phyloP scores from a whole-genome alignment of 805 yeast genomes.

The Saturnispora dispora region DNA sequence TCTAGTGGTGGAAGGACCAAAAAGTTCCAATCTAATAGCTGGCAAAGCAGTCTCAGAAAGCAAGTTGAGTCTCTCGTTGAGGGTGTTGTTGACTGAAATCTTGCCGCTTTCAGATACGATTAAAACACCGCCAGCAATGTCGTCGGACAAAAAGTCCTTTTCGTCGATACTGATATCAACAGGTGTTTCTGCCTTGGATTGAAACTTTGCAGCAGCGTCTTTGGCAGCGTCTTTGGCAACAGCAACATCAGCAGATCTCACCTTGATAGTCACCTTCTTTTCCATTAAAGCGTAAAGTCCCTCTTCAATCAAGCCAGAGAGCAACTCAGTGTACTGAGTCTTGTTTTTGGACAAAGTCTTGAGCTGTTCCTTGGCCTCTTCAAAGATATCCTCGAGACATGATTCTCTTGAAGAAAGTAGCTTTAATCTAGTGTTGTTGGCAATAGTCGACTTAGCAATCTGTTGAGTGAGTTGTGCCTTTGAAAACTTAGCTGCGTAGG shows the following conservation, averaged over 20 bases:
- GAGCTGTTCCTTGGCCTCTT: constrained; percentile 56
- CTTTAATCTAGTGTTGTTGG: constrained; percentile 90
- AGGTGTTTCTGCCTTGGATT: constrained; percentile 49
- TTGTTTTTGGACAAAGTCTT: constrained; percentile 46
- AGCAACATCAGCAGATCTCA: constrained; percentile 55
- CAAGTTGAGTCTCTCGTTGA: constrained; percentile 85
- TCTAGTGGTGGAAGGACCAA: constrained; percentile 78
- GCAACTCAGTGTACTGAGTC: constrained; percentile 54
- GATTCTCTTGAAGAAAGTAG: constrained; percentile 80
- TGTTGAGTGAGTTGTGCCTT: constrained; percentile 91
- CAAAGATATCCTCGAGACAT: constrained; percentile 65
- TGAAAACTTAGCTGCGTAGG: constrained; percentile 74
- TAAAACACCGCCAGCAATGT: constrained; percentile 78
- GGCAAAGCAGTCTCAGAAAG: constrained; percentile 83
- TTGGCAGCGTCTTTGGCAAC: constrained; percentile 52
- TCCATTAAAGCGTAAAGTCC: constrained; percentile 66
- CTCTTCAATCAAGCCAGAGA: constrained; percentile 76
- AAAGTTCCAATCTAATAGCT: constrained; percentile 81
- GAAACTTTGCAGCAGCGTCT: constrained; percentile 55
- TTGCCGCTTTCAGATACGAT: constrained; percentile 64
- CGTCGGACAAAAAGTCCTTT: constrained; percentile 46
- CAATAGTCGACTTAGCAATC: constrained; percentile 89
- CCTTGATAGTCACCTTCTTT: constrained; percentile 51
- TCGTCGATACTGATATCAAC: constrained; percentile 52
- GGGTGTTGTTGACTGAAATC: constrained; percentile 84